Conservation (phyloP, 2,329 filamentous ascomycete species). For the Colletotrichum tamarilloi region DNA sequence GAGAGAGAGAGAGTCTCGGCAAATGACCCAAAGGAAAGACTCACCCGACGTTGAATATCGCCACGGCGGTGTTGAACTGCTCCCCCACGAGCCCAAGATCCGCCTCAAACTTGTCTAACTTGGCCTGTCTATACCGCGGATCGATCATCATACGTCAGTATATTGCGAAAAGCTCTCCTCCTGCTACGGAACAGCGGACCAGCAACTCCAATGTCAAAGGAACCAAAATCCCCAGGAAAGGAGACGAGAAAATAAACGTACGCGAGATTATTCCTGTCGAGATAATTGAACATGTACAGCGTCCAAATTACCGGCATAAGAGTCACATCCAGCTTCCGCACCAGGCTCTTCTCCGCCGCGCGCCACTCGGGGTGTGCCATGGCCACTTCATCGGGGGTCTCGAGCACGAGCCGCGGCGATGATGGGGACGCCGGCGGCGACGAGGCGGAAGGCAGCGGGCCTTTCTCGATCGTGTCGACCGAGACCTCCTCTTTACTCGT, state of each 20-base stretch:
- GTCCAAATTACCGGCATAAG: slow-evolving; percentile 37
- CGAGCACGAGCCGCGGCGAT: background rate
- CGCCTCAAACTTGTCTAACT: slow-evolving; percentile 26
- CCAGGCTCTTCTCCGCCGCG: slow-evolving; percentile 32
- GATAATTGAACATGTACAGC: slow-evolving; percentile 36
- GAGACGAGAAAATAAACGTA: slow-evolving; percentile 12
- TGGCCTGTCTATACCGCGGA: slow-evolving; percentile 20
- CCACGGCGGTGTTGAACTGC: slow-evolving; percentile 32
- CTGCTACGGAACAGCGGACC: no score
- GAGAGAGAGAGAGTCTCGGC: background rate
- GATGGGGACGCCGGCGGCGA: background rate
- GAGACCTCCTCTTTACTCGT: slow-evolving; percentile 17
- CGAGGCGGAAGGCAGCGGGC: background rate
- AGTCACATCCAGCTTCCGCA: slow-evolving; percentile 41
- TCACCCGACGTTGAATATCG: slow-evolving; percentile 33
- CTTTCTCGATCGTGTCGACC: slow-evolving; percentile 6
- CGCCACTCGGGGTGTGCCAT: slow-evolving; percentile 27
- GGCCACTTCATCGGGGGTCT: background rate
- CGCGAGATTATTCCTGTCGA: slow-evolving; percentile 35
- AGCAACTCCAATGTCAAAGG: no score
- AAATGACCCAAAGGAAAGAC: background rate
- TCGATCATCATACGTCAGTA: background rate
- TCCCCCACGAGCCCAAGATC: slow-evolving; percentile 30
- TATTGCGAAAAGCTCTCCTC: no score
- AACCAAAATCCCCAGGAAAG: no score